Evolutionary conservation across 2,329 filamentous ascomycete species (phyloP).

Genomic region (Phoma herbarum): DNA sequence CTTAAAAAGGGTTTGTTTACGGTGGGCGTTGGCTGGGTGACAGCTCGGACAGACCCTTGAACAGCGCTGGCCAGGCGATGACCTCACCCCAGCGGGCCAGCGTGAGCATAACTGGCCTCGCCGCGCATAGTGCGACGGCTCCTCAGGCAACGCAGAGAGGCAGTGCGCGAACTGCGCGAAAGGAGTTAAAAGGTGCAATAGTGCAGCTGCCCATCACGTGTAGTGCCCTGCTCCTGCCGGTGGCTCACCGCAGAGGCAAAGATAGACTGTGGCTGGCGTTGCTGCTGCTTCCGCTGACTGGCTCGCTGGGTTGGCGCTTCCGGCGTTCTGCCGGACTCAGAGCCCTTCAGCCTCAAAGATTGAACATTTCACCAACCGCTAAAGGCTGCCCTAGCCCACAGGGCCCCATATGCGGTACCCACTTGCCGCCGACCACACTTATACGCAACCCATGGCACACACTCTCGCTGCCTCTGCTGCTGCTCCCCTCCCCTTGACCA

Average conservation of each 20-base stretch:
- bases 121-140: constrained; percentile 17
- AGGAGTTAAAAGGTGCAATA: not conserved
- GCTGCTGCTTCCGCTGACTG: constrained; percentile 24
- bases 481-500: constrained; percentile 26
- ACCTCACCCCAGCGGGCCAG: constrained; percentile 36
- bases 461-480: constrained; percentile 31
- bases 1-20: constrained; percentile 52
- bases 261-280: not conserved
- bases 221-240: not conserved
- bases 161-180: not conserved
- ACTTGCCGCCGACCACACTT: constrained; percentile 17
- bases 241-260: constrained; percentile 4
- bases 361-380: constrained; percentile 34
- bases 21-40: constrained; percentile 43
- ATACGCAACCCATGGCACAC: constrained; percentile 44
- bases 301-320: constrained; percentile 21
- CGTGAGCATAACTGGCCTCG: constrained; percentile 18
- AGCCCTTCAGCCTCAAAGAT: constrained; percentile 26
- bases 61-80: constrained; percentile 31
- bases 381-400: constrained; percentile 30
- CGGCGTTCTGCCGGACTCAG: constrained; percentile 14
- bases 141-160: constrained; percentile 19
- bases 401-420: constrained; percentile 29
- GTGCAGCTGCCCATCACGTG: not conserved
- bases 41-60: constrained; percentile 27